Evolutionary conservation across 805 yeast species (phyloP), one percentile per base, ranked within the genome.

Genomic region (Zygosaccharomyces kombuchaensis): DNA sequence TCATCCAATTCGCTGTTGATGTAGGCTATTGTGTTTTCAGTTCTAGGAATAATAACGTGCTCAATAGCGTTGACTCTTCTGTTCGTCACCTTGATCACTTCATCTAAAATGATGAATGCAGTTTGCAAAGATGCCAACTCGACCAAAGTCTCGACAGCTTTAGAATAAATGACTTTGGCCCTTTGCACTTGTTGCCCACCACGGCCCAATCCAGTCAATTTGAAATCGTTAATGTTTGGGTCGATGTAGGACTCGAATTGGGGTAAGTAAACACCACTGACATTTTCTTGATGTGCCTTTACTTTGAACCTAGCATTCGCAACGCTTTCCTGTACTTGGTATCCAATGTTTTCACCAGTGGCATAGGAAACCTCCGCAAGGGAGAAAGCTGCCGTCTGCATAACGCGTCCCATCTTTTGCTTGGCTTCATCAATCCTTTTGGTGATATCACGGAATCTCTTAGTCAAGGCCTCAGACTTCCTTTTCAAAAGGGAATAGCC

Each of bases 51-150:
- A 59, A 91, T 90, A 37, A 91, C 98, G 63, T 91, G 98, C 72
- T 91, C 99, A 68, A 91, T 91, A 52, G 99, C 98, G 66, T 91
- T 91, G 61, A 91, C 99, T 76, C 99, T 87, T 73, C 99, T 81
- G 70, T 91, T 91, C 44, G 99, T 91, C 50, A 93, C 96, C 68
- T 93, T 93, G 67, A 91, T 93, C 48, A 91, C 99, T 68, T 91
- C 99, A 70, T 93, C 99, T 60, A 91, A 77, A 55, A 91, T 91
- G 45, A 93, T 88, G 65, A 91, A 91, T 1, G 98, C 98, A 5
- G 98, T 91, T 67, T 91, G 99, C 60, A 93, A 73, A 9, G 97
- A 88, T 0, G 99, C 99, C 56, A 91, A 76, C 64, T 89, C 97
- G 26, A 91, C 97, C 52, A 91, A 76, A 0, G 97, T 89, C 69